Evolutionary conservation across 1,284 basidiomycete species (phyloP).

Genomic region (Cerioporus squamosus): DNA sequence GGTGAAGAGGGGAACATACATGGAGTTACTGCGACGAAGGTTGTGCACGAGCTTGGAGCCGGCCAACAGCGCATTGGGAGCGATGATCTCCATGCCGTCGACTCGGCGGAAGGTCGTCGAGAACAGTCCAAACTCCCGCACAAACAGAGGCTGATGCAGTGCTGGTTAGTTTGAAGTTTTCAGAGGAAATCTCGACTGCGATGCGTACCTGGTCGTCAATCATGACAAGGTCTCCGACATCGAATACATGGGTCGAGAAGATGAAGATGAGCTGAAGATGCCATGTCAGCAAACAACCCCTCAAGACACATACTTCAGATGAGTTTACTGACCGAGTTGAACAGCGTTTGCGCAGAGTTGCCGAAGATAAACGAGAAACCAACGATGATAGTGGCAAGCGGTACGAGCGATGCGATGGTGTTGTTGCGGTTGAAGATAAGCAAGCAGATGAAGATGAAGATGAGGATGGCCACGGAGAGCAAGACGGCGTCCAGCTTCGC

Average conservation of each 20-base stretch:
- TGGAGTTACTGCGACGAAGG: constrained; percentile 70
- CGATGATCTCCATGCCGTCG: constrained; percentile 81
- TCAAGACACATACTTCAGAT: background rate
- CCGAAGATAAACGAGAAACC: constrained; percentile 86
- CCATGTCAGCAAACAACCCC: background rate
- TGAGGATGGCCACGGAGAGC: constrained; percentile 60
- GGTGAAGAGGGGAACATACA: constrained; percentile 1
- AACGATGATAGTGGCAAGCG: constrained; percentile 79
- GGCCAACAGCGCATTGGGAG: constrained; percentile 80
- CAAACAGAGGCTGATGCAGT: constrained; percentile 49
- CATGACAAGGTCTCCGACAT: constrained; percentile 79
- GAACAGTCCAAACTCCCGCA: constrained; percentile 82
- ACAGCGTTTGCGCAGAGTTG: constrained; percentile 81
- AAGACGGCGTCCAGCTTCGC: constrained; percentile 79
- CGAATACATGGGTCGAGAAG: constrained; percentile 81
- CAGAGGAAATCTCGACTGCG: background rate
- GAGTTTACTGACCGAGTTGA: constrained; percentile 65
- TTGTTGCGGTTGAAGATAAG: constrained; percentile 78
- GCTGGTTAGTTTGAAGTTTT: no score
- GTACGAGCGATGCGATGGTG: constrained; percentile 79
- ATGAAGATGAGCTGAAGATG: constrained; percentile 72
- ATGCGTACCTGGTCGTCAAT: constrained; percentile 69
- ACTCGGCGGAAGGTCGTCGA: constrained; percentile 81
- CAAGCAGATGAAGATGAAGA: constrained; percentile 74
- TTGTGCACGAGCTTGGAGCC: constrained; percentile 80